These are phyloP conservation scores for Dictyostelium purpureum DNA, from an alignment of 78 protist genomes.

Conservation along the genomic window DNA sequence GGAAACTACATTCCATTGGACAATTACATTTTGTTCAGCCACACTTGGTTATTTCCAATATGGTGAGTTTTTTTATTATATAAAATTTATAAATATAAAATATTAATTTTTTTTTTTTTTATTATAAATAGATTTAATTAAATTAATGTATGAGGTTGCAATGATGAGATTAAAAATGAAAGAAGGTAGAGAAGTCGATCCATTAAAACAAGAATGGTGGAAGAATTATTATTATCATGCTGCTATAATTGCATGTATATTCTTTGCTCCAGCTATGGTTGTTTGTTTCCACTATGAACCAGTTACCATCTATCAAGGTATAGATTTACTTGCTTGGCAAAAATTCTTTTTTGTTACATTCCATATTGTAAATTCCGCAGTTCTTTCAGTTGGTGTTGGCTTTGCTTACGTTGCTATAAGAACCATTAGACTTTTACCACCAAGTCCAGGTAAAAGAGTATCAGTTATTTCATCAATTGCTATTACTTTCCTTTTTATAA, in stretches of 20 bases:
- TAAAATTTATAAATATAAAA: background rate
- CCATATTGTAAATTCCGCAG: conserved; percentile 23
- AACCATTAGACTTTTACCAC: conserved; percentile 25
- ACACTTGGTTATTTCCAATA: conserved; percentile 45
- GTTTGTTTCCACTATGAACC: conserved; percentile 20
- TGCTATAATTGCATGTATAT: background rate
- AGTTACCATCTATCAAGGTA: background rate
- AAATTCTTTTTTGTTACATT: conserved; percentile 52
- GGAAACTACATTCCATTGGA: conserved; percentile 69
- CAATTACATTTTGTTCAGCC: conserved; percentile 30
- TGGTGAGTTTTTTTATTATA: conserved; percentile 3
- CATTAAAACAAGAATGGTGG: conserved; percentile 2
- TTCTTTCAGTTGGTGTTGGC: conserved; percentile 14
- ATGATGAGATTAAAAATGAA: conserved; percentile 75
- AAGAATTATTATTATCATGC: conserved; percentile 12
- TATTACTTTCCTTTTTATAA: conserved; percentile 36
- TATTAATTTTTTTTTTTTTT: background rate
- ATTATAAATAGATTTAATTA: conserved; percentile 19
- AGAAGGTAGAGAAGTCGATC: conserved; percentile 50
- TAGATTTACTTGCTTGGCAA: background rate
- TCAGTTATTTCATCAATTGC: conserved; percentile 30
- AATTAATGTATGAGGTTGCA: conserved; percentile 74
- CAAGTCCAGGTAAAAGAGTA: conserved; percentile 43
- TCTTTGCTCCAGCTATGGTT: background rate
- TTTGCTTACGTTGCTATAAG: conserved; percentile 31